Evolutionary conservation across 768 basidiomycete species (phyloP).

Genomic region (Favolaschia claudopus): DNA sequence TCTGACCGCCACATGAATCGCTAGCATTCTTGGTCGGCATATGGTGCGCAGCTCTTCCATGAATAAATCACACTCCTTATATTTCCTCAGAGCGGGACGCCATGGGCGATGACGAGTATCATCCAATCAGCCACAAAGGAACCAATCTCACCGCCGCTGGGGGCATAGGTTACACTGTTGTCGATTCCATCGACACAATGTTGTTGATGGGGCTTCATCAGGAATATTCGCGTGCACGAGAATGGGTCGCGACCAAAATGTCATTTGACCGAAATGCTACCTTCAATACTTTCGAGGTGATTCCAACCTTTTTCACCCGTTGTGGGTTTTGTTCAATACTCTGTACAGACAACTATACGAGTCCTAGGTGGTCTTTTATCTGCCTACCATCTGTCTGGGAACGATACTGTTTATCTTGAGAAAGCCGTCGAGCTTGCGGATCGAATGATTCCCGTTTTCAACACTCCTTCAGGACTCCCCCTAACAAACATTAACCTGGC

Average conservation of each 20-base stretch:
- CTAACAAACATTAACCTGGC: constrained; percentile 81
- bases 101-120: constrained; percentile 92
- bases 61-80: constrained; percentile 8
- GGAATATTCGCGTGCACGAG: constrained; percentile 78
- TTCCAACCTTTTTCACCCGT: constrained; percentile 27
- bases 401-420: constrained; percentile 74
- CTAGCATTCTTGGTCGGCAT: constrained; percentile 87
- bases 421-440: constrained; percentile 86
- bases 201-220: constrained; percentile 83
- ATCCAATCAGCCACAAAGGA: constrained; percentile 79
- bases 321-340: neutral
- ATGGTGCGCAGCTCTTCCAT: constrained; percentile 58
- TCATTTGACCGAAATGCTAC: constrained; percentile 79
- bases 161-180: constrained; percentile 88
- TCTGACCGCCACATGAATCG: constrained; percentile 16
- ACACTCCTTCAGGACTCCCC: constrained; percentile 84
- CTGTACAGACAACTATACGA: constrained; percentile 84
- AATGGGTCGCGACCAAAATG: constrained; percentile 77
- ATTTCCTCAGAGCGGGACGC: constrained; percentile 76
- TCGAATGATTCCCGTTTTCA: constrained; percentile 84
- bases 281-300: constrained; percentile 92
- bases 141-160: constrained; percentile 81
- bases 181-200: constrained; percentile 89
- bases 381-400: constrained; percentile 78
- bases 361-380: constrained; percentile 90